Evolutionary conservation across 805 yeast species (phyloP).

Genomic region (Lipomyces lipofer): DNA sequence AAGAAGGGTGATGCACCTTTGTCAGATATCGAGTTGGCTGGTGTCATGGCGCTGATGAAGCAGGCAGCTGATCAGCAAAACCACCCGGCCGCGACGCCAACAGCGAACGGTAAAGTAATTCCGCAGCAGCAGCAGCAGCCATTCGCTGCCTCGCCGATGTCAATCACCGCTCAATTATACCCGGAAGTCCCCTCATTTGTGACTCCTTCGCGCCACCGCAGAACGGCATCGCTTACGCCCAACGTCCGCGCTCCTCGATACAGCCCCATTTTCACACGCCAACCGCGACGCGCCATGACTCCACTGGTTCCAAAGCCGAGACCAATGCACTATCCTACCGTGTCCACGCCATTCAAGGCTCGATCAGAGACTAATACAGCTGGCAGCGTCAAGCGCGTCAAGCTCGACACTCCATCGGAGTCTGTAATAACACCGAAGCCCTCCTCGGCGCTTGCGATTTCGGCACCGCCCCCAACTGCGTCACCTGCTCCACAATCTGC

Average conservation of each 20-base stretch:
- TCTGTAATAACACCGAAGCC: not conserved
- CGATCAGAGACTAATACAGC: constrained; percentile 35
- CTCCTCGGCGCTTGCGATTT: not conserved
- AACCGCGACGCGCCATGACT: constrained; percentile 18
- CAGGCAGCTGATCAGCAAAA: constrained; percentile 40
- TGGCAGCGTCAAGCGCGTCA: constrained; percentile 11
- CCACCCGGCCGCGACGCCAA: constrained; percentile 7
- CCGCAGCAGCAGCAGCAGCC: constrained; percentile 33
- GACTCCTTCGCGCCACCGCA: constrained; percentile 17
- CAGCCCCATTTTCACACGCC: constrained; percentile 28
- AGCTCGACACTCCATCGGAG: constrained; percentile 1
- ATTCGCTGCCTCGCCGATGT: constrained; percentile 7
- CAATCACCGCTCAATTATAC: constrained; percentile 20
- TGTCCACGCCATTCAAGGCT: constrained; percentile 38
- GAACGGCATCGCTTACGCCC: constrained; percentile 7
- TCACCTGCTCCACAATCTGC: not conserved
- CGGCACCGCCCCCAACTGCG: not conserved
- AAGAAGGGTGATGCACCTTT: constrained; percentile 74
- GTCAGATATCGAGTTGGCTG: constrained; percentile 73
- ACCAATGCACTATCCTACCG: constrained; percentile 18
- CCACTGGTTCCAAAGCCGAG: constrained; percentile 7
- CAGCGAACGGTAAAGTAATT: constrained; percentile 30
- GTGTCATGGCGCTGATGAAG: constrained; percentile 63
- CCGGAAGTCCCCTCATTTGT: constrained; percentile 24
- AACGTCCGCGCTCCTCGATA: constrained; percentile 30